phyloP scores from a whole-genome alignment of 148 eudicot species.

The Camellia sinensis region DNA sequence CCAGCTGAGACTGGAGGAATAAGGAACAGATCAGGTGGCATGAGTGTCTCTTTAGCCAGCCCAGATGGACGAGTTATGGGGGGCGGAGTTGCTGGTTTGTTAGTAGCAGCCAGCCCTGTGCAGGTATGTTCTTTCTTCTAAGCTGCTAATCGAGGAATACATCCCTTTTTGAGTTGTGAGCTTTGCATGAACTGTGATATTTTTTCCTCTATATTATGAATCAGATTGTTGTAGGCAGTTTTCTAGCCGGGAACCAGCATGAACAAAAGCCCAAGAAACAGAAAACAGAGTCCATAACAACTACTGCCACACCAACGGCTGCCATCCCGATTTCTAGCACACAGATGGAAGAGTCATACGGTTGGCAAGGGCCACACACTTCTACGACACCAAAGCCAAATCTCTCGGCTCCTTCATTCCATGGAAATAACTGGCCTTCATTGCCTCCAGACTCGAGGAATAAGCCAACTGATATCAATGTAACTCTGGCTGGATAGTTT shows the following conservation, averaged over 20 bases:
- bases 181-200: neutral
- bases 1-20: conserved; percentile 90
- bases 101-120: conserved; percentile 88
- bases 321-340: conserved; percentile 46
- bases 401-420: conserved; percentile 34
- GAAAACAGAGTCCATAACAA: conserved; percentile 44
- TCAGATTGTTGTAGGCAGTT: conserved; percentile 94
- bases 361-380: conserved; percentile 16
- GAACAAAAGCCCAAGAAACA: conserved; percentile 81
- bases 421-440: conserved; percentile 54
- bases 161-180: neutral
- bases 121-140: conserved; percentile 50
- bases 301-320: conserved; percentile 33
- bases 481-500: conserved; percentile 33
- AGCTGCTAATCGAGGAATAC: neutral
- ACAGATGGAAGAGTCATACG: conserved; percentile 48
- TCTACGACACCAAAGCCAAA: conserved; percentile 31
- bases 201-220: neutral
- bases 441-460: conserved; percentile 40
- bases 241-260: conserved; percentile 76
- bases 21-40: conserved; percentile 85
- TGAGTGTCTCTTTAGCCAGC: conserved; percentile 94
- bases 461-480: conserved; percentile 52
- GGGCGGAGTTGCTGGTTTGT: conserved; percentile 91
- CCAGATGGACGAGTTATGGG: conserved; percentile 98